These are phyloP conservation scores for Pleurotus giganteus DNA, from an alignment of 768 basidiomycete species.

Conservation along the genomic window DNA sequence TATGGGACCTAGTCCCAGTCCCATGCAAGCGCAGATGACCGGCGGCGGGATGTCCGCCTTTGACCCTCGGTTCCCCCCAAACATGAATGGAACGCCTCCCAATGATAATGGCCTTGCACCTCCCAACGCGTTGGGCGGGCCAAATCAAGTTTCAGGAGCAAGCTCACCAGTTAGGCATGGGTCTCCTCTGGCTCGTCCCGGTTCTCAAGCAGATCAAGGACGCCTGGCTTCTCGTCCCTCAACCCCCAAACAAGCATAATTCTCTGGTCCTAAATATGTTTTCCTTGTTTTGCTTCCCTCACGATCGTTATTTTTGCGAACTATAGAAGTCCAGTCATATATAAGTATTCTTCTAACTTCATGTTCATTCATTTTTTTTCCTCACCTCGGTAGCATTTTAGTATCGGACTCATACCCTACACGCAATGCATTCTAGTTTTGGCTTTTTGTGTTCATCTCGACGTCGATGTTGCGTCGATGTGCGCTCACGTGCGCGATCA, in stretches of 20 bases:
- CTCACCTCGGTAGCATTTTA: too few species aligned
- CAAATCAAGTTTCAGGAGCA: slow-evolving; percentile 38
- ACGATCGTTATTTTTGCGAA: slow-evolving; percentile 9
- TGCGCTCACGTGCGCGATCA: too few species aligned
- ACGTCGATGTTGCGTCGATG: too few species aligned
- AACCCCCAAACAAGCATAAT: slow-evolving; percentile 30
- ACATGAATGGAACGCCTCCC: slow-evolving; percentile 21
- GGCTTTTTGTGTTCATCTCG: too few species aligned
- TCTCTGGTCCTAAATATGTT: slow-evolving; percentile 4
- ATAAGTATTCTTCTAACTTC: slow-evolving; percentile 10
- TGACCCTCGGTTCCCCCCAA: slow-evolving; percentile 54
- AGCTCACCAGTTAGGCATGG: slow-evolving; percentile 52
- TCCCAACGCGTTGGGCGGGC: slow-evolving; percentile 27
- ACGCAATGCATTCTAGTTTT: too few species aligned
- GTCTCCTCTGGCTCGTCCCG: slow-evolving; percentile 46
- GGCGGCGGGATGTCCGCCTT: slow-evolving; percentile 50
- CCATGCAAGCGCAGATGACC: slow-evolving; percentile 58
- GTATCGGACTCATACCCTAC: too few species aligned
- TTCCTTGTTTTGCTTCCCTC: slow-evolving; percentile 13
- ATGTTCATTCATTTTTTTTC: too few species aligned
- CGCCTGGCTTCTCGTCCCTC: slow-evolving; percentile 30
- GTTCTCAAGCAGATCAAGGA: slow-evolving; percentile 20
- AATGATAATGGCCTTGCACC: slow-evolving; percentile 36
- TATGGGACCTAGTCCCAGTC: slow-evolving; percentile 12
- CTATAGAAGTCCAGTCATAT: background rate